These are phyloP conservation scores for Geoglossum cookeanum DNA, from an alignment of 2,329 filamentous ascomycete genomes.

Conservation along the genomic window DNA sequence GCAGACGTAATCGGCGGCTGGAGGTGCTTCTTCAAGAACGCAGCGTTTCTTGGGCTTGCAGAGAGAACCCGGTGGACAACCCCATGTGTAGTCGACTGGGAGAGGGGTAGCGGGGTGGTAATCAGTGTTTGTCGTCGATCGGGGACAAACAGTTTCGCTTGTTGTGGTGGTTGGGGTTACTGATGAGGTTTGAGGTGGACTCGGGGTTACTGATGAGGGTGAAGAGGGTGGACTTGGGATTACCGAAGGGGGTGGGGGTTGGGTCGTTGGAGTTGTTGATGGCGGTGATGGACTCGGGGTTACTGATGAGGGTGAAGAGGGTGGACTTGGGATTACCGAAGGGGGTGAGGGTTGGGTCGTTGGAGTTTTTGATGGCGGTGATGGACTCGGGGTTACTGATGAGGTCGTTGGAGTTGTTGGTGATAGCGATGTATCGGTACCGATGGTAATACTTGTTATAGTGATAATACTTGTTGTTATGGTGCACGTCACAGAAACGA, in stretches of 20 bases:
- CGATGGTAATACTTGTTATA: too few species aligned
- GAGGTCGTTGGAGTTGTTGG: too few species aligned
- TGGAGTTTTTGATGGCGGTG: background rate
- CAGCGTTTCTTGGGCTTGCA: conserved; percentile 4
- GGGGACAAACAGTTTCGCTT: background rate
- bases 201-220: background rate
- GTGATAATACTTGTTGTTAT: too few species aligned
- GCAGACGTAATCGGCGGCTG: conserved; percentile 1
- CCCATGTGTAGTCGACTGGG: conserved; percentile 6
- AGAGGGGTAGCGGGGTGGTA: conserved; percentile 2
- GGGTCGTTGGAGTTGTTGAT: background rate
- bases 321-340: background rate
- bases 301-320: background rate
- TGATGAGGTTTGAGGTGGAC: background rate
- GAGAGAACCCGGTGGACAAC: conserved; percentile 1
- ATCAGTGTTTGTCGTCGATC: background rate
- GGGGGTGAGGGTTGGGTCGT: background rate
- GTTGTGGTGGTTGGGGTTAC: background rate
- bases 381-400: background rate
- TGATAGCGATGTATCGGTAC: too few species aligned
- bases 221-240: background rate
- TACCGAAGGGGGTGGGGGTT: background rate
- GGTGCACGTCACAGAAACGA: too few species aligned
- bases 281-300: background rate
- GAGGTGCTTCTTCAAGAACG: conserved; percentile 2